These are phyloP conservation scores for Phytophthora constricta DNA, from an alignment of 352 stramenopile species.

Conservation along the genomic window DNA sequence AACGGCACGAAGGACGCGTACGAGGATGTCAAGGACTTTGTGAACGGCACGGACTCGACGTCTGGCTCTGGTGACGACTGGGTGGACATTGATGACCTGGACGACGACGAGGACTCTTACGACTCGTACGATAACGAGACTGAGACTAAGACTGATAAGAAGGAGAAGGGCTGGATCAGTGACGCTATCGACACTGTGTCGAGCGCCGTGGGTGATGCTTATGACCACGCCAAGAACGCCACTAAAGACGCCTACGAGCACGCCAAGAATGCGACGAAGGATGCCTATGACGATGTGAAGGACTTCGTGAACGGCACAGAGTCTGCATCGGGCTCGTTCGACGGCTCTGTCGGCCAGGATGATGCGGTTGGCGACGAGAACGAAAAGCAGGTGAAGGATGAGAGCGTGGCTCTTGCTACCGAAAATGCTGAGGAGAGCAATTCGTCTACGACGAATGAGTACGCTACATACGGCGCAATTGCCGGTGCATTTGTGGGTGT, in stretches of 20 bases:
- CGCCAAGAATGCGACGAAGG: slow-evolving; percentile 9
- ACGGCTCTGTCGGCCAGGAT: slow-evolving; percentile 11
- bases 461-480: slow-evolving; percentile 29
- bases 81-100: slow-evolving; percentile 23
- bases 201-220: slow-evolving; percentile 20
- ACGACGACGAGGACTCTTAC: slow-evolving; percentile 21
- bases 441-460: slow-evolving; percentile 30
- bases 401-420: slow-evolving; percentile 34
- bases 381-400: slow-evolving; percentile 34
- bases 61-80: slow-evolving; percentile 11
- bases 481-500: slow-evolving; percentile 40
- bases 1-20: slow-evolving; percentile 22
- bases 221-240: slow-evolving; percentile 33
- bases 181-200: slow-evolving; percentile 20
- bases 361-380: slow-evolving; percentile 7
- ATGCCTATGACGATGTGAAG: slow-evolving; percentile 22
- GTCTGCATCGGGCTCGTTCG: slow-evolving; percentile 28
- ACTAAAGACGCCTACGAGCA: slow-evolving; percentile 12
- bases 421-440: slow-evolving; percentile 22
- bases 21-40: slow-evolving; percentile 8
- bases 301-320: slow-evolving; percentile 36
- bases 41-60: not conserved
- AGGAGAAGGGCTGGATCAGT: slow-evolving; percentile 21
- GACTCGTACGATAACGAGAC: slow-evolving; percentile 15
- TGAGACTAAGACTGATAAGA: slow-evolving; percentile 9